phyloP scores from a whole-genome alignment of 1,284 basidiomycete species.

The Papiliotrema terrestris region DNA sequence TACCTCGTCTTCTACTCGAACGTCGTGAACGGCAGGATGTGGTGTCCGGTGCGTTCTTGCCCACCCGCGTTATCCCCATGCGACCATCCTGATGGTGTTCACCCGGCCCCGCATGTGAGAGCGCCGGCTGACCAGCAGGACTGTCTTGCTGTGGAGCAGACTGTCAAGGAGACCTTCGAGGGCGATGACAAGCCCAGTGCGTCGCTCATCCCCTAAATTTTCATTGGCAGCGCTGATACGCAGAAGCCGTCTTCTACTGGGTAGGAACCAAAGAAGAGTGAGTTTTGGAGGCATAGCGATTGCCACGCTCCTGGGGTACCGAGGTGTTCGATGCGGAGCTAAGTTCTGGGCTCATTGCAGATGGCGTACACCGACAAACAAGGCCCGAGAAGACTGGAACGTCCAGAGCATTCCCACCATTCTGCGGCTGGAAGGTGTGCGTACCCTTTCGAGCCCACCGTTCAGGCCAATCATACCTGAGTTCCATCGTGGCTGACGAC shows the following conservation, averaged over 20 bases:
- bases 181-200: slow-evolving; percentile 54
- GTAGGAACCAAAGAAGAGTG: slow-evolving; percentile 68
- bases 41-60: slow-evolving; percentile 49
- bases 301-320: no score
- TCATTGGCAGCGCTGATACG: not conserved
- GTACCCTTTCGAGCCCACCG: slow-evolving; percentile 34
- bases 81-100: not conserved
- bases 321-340: not conserved
- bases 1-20: slow-evolving; percentile 50
- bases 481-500: not conserved
- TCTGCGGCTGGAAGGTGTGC: slow-evolving; percentile 60
- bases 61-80: not conserved
- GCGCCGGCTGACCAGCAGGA: slow-evolving; percentile 55
- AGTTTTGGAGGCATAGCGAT: no score
- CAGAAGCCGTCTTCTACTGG: slow-evolving; percentile 63
- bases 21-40: slow-evolving; percentile 48
- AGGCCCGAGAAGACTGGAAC: slow-evolving; percentile 64
- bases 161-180: slow-evolving; percentile 60
- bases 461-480: not conserved
- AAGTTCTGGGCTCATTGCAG: slow-evolving; percentile 3
- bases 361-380: slow-evolving; percentile 51
- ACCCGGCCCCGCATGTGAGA: not conserved
- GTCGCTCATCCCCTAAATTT: slow-evolving; percentile 8
- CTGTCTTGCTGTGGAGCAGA: slow-evolving; percentile 62
- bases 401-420: slow-evolving; percentile 68